Evolutionary conservation across 2,329 filamentous ascomycete species (phyloP).

Genomic region (Cryphonectria carpinicola): DNA sequence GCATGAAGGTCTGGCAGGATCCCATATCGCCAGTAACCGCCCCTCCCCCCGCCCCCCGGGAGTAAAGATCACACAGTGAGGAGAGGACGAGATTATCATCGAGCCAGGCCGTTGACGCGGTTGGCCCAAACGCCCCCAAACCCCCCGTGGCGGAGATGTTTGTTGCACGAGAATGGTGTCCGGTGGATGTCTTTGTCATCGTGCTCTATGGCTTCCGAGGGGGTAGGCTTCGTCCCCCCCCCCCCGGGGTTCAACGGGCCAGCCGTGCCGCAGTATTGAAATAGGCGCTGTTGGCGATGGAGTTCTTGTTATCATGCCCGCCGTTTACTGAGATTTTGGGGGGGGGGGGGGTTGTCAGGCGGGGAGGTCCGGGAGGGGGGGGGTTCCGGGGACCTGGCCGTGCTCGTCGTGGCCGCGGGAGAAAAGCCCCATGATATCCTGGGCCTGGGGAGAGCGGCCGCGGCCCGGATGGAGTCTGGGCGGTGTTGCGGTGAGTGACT

Average conservation of each 20-base stretch:
- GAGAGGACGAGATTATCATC: constrained; percentile 40
- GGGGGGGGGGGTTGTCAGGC: background rate
- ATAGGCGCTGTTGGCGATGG: constrained; percentile 64
- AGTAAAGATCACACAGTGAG: constrained; percentile 53
- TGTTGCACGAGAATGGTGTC: constrained; percentile 69
- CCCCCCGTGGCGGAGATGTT: no score
- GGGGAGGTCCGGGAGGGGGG: no score
- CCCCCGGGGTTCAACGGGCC: constrained; percentile 63
- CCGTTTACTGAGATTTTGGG: constrained; percentile 49
- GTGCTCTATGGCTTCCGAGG: constrained; percentile 44
- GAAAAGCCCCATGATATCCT: constrained; percentile 37
- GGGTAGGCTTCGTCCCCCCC: constrained; percentile 63
- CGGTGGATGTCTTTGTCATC: constrained; percentile 66
- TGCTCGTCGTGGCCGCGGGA: constrained; percentile 39
- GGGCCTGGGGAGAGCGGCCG: constrained; percentile 32
- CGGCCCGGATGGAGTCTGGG: constrained; percentile 1
- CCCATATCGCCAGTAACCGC: constrained; percentile 72
- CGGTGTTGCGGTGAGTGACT: no score
- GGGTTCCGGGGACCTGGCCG: constrained; percentile 37
- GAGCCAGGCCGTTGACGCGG: constrained; percentile 58
- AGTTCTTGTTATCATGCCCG: constrained; percentile 78
- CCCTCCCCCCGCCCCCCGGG: constrained; percentile 36
- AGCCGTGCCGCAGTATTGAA: constrained; percentile 71
- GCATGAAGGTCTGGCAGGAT: constrained; percentile 72
- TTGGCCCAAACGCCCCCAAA: constrained; percentile 44